Conservation (phyloP, 2,329 filamentous ascomycete species). For the Fusarium scirpi region DNA sequence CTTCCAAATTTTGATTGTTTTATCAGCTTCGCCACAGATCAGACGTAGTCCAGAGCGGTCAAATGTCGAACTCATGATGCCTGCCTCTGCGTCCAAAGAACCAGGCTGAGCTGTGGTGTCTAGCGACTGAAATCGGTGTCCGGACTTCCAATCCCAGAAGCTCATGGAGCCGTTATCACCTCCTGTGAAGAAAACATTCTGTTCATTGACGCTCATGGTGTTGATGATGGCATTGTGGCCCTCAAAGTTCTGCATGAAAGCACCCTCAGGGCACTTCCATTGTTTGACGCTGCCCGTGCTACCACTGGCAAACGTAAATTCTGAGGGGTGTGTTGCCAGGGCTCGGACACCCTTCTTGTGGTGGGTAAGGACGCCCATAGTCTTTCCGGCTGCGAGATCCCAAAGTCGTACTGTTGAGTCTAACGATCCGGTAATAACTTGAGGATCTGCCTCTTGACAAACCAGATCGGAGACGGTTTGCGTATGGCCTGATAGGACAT, state of each 20-base stretch:
- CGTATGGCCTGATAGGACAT: conserved; percentile 91
- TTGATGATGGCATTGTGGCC: conserved; percentile 98
- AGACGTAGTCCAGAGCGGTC: conserved; percentile 89
- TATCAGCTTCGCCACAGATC: conserved; percentile 95
- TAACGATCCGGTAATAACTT: conserved; percentile 92
- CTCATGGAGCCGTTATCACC: conserved; percentile 96
- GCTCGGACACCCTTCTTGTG: conserved; percentile 97
- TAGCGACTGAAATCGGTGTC: conserved; percentile 87
- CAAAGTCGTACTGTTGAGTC: conserved; percentile 92
- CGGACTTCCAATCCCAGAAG: conserved; percentile 99
- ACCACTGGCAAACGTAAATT: conserved; percentile 95
- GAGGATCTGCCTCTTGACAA: conserved; percentile 95
- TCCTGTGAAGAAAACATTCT: conserved; percentile 94
- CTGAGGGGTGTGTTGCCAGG: conserved; percentile 84
- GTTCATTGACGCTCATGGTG: conserved; percentile 90
- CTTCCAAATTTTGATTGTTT: conserved; percentile 99
- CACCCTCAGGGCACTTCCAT: conserved; percentile 98
- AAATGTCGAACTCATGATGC: conserved; percentile 94
- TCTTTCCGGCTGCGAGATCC: conserved; percentile 96
- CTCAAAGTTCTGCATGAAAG: conserved; percentile 99
- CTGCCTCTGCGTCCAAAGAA: conserved; percentile 91
- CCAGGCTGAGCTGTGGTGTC: conserved; percentile 95
- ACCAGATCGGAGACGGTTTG: conserved; percentile 89
- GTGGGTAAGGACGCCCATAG: conserved; percentile 94
- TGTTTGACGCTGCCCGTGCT: conserved; percentile 97